Evolutionary conservation across 768 basidiomycete genomes (phyloP).

Genomic region (Mycena leptocephala): DNA sequence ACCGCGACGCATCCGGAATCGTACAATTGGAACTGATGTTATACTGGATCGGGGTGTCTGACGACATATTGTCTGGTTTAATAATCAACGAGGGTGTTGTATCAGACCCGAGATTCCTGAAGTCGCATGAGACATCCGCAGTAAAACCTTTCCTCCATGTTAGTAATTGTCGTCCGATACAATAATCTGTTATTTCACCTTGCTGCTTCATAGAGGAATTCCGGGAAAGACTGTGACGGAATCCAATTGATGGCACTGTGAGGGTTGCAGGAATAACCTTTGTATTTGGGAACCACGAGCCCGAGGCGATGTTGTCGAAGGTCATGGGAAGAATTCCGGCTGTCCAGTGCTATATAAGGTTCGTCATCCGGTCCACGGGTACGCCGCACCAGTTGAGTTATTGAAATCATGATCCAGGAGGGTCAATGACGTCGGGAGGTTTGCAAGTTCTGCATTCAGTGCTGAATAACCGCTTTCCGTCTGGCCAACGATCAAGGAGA

Average conservation of each 20-base stretch:
- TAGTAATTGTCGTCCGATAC: neutral
- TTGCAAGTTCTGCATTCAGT: too few relatives aligned
- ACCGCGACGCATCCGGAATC: neutral
- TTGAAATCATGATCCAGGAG: neutral
- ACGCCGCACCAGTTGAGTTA: neutral
- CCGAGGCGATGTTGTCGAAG: neutral
- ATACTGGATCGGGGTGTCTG: neutral
- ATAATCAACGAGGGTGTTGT: neutral
- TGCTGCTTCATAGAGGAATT: neutral
- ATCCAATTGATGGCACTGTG: neutral
- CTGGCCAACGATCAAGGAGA: too few relatives aligned
- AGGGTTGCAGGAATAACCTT: neutral
- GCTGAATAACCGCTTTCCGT: too few relatives aligned
- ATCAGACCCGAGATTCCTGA: neutral
- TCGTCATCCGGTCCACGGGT: too few relatives aligned
- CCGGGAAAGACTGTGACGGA: neutral
- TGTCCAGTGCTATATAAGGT: too few relatives aligned
- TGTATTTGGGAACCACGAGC: neutral
- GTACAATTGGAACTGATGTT: slow-evolving; percentile 1
- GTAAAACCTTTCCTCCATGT: neutral
- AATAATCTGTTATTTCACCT: neutral
- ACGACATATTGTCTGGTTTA: neutral
- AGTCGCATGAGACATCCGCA: neutral
- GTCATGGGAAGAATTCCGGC: neutral
- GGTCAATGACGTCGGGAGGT: neutral